phyloP scores from a whole-genome alignment of 2,329 filamentous ascomycete genomes.

The Trichocomaceae sp. region DNA sequence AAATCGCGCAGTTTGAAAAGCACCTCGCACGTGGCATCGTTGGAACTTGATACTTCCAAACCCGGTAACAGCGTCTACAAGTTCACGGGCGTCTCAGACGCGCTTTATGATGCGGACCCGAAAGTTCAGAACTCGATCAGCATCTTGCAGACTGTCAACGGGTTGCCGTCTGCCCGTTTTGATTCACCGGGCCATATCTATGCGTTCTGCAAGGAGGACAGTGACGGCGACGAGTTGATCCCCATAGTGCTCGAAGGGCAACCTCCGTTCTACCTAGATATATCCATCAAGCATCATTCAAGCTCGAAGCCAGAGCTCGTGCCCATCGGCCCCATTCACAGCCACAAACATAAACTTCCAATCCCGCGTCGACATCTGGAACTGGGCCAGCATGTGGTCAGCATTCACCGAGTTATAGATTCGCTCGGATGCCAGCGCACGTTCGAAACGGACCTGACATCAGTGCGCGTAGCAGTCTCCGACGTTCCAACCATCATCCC shows the following conservation, averaged over 20 bases:
- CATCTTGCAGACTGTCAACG: conserved; percentile 76
- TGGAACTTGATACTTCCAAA: conserved; percentile 79
- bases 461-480: conserved; percentile 85
- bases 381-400: conserved; percentile 81
- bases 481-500: conserved; percentile 88
- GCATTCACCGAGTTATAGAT: conserved; percentile 84
- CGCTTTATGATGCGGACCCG: conserved; percentile 71
- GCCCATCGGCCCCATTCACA: conserved; percentile 70
- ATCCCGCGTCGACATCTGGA: conserved; percentile 80
- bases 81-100: conserved; percentile 76
- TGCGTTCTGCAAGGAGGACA: conserved; percentile 86
- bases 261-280: conserved; percentile 81
- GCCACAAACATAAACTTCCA: conserved; percentile 67
- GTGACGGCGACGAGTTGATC: conserved; percentile 75
- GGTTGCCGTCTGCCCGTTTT: conserved; percentile 76
- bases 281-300: conserved; percentile 88
- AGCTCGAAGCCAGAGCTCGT: conserved; percentile 73
- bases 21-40: conserved; percentile 65
- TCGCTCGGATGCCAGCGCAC: conserved; percentile 77
- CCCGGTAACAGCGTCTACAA: conserved; percentile 80
- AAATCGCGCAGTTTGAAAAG: conserved; percentile 69
- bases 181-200: conserved; percentile 83
- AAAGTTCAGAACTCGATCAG: conserved; percentile 59
- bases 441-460: conserved; percentile 62
- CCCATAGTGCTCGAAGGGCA: conserved; percentile 76